Conservation (phyloP, 2,329 filamentous ascomycete species). For the Chaetomiaceae sp. region DNA sequence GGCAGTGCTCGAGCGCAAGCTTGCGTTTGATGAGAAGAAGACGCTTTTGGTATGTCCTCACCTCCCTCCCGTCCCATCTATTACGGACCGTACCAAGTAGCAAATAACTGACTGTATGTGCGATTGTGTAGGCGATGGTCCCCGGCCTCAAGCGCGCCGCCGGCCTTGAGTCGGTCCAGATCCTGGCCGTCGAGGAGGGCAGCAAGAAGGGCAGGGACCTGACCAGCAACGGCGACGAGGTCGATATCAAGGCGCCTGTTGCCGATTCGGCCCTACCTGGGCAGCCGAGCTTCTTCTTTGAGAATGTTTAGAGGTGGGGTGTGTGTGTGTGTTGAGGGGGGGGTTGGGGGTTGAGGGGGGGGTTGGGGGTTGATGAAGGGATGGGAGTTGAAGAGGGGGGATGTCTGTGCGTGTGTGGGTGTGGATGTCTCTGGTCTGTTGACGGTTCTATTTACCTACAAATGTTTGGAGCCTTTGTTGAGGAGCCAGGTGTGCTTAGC, state of each 20-base stretch:
- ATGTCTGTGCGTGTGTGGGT: neutral
- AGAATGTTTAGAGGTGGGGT: slow-evolving; percentile 55
- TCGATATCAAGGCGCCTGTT: slow-evolving; percentile 51
- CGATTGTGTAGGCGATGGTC: slow-evolving; percentile 59
- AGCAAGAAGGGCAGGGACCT: slow-evolving; percentile 59
- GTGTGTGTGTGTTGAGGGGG: neutral
- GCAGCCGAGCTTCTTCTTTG: slow-evolving; percentile 75
- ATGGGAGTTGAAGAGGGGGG: neutral
- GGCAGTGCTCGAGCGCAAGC: slow-evolving; percentile 73
- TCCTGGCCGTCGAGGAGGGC: slow-evolving; percentile 67
- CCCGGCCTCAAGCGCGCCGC: slow-evolving; percentile 70
- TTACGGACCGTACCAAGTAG: neutral
- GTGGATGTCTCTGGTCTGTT: too few relatives aligned
- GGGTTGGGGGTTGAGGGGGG: neutral
- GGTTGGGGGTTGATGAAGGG: neutral
- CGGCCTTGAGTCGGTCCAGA: slow-evolving; percentile 64
- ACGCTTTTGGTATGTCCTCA: slow-evolving; percentile 45
- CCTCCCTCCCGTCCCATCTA: neutral
- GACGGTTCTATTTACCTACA: too few relatives aligned
- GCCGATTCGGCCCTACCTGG: slow-evolving; percentile 79
- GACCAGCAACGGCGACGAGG: slow-evolving; percentile 45
- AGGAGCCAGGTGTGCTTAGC: too few relatives aligned
- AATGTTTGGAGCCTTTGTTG: too few relatives aligned
- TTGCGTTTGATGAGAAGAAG: slow-evolving; percentile 79
- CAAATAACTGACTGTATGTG: neutral